Conservation (phyloP, 2,329 filamentous ascomycete genomes). For the Plenodomus lindquistii region DNA sequence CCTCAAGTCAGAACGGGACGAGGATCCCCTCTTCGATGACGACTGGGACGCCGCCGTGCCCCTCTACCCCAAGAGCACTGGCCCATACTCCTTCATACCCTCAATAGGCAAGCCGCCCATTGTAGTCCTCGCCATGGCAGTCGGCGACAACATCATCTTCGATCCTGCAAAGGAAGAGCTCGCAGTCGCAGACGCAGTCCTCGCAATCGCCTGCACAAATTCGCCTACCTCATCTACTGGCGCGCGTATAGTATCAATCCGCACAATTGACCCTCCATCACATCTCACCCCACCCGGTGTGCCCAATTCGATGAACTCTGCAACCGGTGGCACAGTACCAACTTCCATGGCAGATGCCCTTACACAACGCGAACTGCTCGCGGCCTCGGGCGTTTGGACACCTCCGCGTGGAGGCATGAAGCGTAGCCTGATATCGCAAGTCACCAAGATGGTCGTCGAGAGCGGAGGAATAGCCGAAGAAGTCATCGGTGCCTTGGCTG, state of each 20-base stretch:
- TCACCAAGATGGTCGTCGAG: slow-evolving; percentile 77
- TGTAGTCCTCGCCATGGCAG: slow-evolving; percentile 85
- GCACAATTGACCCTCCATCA: slow-evolving; percentile 55
- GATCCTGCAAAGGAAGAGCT: slow-evolving; percentile 91
- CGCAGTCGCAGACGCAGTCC: slow-evolving; percentile 84
- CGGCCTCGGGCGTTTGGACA: slow-evolving; percentile 75
- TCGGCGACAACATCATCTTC: slow-evolving; percentile 88
- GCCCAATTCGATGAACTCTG: slow-evolving; percentile 52
- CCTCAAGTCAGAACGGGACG: slow-evolving; percentile 85
- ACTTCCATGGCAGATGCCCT: slow-evolving; percentile 46
- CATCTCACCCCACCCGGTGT: slow-evolving; percentile 54
- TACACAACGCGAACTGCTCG: slow-evolving; percentile 58
- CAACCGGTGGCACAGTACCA: slow-evolving; percentile 47
- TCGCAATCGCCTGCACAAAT: slow-evolving; percentile 77
- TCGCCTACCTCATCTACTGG: slow-evolving; percentile 22
- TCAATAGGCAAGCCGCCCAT: slow-evolving; percentile 69
- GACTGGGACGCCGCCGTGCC: slow-evolving; percentile 87
- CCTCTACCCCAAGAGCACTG: slow-evolving; percentile 65
- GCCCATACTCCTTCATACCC: slow-evolving; percentile 29
- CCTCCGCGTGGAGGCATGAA: slow-evolving; percentile 83
- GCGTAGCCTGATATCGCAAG: slow-evolving; percentile 69
- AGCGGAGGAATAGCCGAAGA: slow-evolving; percentile 83
- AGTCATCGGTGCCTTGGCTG: slow-evolving; percentile 78
- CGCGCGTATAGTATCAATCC: slow-evolving; percentile 49
- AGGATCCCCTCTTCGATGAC: slow-evolving; percentile 97